Evolutionary conservation across 306 rosid species (phyloP).

Genomic region (Argentina anserina): DNA sequence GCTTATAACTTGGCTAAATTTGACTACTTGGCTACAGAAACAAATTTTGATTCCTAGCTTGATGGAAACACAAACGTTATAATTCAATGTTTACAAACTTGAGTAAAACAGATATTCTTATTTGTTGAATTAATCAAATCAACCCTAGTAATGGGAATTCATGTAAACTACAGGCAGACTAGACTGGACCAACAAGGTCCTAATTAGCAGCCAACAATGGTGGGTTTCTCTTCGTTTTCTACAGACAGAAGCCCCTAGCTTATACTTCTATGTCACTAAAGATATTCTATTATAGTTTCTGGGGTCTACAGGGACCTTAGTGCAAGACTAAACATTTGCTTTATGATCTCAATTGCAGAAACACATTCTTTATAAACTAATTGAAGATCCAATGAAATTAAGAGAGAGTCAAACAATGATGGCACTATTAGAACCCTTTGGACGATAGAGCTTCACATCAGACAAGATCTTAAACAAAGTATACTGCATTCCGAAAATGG

Average conservation of each 20-base stretch:
- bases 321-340: conserved; percentile 36
- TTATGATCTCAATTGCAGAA: conserved; percentile 24
- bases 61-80: not conserved
- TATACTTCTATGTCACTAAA: conserved; percentile 32
- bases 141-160: not conserved
- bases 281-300: conserved; percentile 13
- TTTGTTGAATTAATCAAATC: not conserved
- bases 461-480: conserved; percentile 9
- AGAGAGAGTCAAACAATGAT: conserved; percentile 49
- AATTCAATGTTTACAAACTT: not conserved
- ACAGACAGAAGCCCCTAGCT: conserved; percentile 31
- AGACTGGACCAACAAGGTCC: conserved; percentile 42
- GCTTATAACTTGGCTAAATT: not conserved
- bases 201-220: conserved; percentile 41
- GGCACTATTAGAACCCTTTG: conserved; percentile 26
- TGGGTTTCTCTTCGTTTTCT: conserved; percentile 41
- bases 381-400: conserved; percentile 34
- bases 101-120: not conserved
- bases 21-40: not conserved
- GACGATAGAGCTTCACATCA: conserved; percentile 50
- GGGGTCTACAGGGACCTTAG: conserved; percentile 21
- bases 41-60: not conserved
- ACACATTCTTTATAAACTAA: conserved; percentile 11
- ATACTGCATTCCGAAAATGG: conserved; percentile 49
- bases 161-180: not conserved